phyloP scores from a whole-genome alignment of 371 early-diverging fungal species.

The Apophysomyces sp. region DNA sequence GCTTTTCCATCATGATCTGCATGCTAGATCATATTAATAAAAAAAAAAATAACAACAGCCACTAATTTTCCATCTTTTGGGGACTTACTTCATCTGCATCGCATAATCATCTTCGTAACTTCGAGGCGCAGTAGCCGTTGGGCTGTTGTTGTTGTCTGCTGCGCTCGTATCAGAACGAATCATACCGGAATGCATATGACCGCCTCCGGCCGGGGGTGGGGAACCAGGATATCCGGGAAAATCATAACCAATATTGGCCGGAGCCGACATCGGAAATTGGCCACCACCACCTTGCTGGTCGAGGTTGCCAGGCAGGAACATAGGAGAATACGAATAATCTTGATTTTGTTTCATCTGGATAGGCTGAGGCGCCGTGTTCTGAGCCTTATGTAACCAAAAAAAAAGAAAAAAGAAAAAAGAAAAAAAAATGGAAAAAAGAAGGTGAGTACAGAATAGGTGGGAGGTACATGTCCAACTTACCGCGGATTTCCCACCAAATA shows the following conservation, averaged over 20 bases:
- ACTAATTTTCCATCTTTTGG: neutral
- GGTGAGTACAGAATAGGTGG: no score
- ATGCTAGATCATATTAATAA: conserved; percentile 16
- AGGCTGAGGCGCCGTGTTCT: neutral
- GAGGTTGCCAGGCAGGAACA: neutral
- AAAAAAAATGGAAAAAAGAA: neutral
- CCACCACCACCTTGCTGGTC: neutral
- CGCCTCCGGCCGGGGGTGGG: neutral
- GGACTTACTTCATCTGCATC: conserved; percentile 45
- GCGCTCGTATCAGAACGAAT: conserved; percentile 9
- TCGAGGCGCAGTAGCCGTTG: conserved; percentile 5
- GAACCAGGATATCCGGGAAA: conserved; percentile 7
- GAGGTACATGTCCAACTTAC: neutral
- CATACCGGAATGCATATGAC: conserved; percentile 11
- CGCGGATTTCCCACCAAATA: neutral
- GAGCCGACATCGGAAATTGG: conserved; percentile 42
- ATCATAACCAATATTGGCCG: conserved; percentile 42
- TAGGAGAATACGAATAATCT: conserved; percentile 3
- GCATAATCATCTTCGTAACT: conserved; percentile 45
- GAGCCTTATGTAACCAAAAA: neutral
- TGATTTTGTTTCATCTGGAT: conserved; percentile 9
- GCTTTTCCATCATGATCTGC: conserved; percentile 70
- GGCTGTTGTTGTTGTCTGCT: conserved; percentile 1
- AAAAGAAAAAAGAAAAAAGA: neutral
- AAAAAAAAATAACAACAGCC: neutral